phyloP scores from a whole-genome alignment of 768 basidiomycete genomes.

The Crepidotus variabilis region DNA sequence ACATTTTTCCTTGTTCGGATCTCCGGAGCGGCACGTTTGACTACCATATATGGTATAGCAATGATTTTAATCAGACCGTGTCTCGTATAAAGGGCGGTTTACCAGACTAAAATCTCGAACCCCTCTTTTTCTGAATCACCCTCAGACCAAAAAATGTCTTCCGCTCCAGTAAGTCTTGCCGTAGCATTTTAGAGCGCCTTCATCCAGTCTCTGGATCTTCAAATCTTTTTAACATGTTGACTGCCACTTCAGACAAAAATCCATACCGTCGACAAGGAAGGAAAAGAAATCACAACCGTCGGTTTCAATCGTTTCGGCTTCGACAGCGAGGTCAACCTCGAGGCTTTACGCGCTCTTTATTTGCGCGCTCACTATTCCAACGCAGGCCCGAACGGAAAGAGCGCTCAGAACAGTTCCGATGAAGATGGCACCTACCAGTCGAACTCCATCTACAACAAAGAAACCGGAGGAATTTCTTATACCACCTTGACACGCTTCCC shows the following conservation, averaged over 20 bases:
- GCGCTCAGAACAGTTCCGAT: slow-evolving; percentile 43
- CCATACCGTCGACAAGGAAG: slow-evolving; percentile 62
- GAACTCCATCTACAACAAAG: slow-evolving; percentile 82
- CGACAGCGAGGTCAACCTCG: slow-evolving; percentile 78
- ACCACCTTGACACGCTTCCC: slow-evolving; percentile 90
- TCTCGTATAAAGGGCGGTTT: not conserved
- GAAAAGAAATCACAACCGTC: slow-evolving; percentile 71
- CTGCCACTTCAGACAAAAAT: slow-evolving; percentile 43
- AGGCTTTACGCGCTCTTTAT: slow-evolving; percentile 83
- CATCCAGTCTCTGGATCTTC: not conserved
- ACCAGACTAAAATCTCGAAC: slow-evolving; percentile 3
- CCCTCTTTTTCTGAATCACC: not conserved
- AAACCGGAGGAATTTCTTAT: slow-evolving; percentile 82
- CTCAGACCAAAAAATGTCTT: slow-evolving; percentile 12
- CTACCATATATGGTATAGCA: not conserved
- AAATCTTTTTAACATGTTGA: slow-evolving; percentile 11
- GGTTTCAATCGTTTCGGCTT: slow-evolving; percentile 88
- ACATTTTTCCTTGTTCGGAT: not conserved
- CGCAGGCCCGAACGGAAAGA: slow-evolving; percentile 33
- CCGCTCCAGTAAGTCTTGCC: slow-evolving; percentile 14
- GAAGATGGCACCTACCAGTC: slow-evolving; percentile 57
- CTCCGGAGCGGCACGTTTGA: not conserved
- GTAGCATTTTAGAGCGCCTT: slow-evolving; percentile 1
- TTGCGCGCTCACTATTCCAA: slow-evolving; percentile 74
- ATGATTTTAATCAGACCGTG: slow-evolving; percentile 4